Evolutionary conservation across 176 grass and related monocot species (phyloP).

Genomic region (Oryza brachyantha): DNA sequence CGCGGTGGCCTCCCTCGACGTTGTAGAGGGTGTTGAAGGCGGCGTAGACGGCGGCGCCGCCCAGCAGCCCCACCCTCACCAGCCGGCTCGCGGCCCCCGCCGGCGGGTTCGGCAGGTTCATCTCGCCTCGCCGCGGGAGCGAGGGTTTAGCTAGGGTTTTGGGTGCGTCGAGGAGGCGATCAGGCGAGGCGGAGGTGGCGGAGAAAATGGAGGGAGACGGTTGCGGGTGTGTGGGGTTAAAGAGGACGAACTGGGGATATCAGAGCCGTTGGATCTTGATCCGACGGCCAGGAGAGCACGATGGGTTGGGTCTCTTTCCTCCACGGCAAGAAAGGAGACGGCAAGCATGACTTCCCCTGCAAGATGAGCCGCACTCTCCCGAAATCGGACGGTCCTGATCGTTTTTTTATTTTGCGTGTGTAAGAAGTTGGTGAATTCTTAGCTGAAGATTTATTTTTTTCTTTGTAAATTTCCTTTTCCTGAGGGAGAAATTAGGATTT

Average conservation of each 20-base stretch:
- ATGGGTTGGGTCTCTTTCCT: conserved; percentile 14
- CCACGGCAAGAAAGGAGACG: conserved; percentile 14
- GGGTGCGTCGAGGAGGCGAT: not conserved
- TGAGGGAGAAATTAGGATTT: not conserved
- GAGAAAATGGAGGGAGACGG: not conserved
- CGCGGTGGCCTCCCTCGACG: conserved; percentile 82
- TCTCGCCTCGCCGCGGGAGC: conserved; percentile 4
- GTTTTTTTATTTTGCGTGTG: not conserved
- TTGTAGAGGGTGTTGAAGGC: conserved; percentile 68
- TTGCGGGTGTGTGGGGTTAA: conserved; percentile 3
- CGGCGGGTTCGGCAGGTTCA: conserved; percentile 47
- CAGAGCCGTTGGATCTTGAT: not conserved
- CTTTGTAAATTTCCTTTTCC: not conserved
- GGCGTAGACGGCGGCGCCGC: conserved; percentile 51
- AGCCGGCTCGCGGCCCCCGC: conserved; percentile 22
- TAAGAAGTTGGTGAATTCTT: not conserved
- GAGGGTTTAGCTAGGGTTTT: conserved; percentile 36
- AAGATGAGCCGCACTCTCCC: not conserved
- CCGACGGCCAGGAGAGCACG: not conserved
- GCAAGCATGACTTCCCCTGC: not conserved
- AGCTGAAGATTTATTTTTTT: no score
- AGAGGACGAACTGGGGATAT: not conserved
- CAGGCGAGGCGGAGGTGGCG: not conserved
- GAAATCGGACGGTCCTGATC: not conserved
- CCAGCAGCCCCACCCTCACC: conserved; percentile 45